Conservation (phyloP, 2,329 filamentous ascomycete species). For the Blastomyces percursus region DNA sequence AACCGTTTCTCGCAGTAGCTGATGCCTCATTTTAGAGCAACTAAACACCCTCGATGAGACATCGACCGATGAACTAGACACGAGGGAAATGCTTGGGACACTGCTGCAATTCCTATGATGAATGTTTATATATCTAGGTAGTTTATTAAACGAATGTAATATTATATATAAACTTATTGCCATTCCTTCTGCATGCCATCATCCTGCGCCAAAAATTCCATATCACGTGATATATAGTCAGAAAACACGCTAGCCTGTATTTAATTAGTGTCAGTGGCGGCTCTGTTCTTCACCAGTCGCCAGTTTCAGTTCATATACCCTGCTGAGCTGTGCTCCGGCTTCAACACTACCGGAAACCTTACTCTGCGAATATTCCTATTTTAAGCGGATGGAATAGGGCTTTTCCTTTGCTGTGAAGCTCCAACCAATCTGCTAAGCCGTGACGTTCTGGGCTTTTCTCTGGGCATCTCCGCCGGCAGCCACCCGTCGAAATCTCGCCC, state of each 20-base stretch:
- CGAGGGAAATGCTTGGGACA: slow-evolving; percentile 56
- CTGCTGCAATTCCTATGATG: slow-evolving; percentile 35
- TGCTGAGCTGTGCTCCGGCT: neutral
- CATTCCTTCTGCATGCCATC: neutral
- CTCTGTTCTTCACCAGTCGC: neutral
- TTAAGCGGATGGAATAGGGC: neutral
- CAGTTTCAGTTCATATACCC: neutral
- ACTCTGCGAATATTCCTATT: neutral
- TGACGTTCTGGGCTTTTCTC: neutral
- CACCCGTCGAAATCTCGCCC: slow-evolving; percentile 10
- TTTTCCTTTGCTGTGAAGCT: neutral
- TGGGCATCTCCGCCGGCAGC: neutral
- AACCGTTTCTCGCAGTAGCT: neutral
- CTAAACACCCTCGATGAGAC: slow-evolving; percentile 47
- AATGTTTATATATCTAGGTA: neutral
- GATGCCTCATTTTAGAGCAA: slow-evolving; percentile 41
- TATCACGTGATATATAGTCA: neutral
- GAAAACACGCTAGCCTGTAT: neutral
- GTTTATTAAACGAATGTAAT: neutral
- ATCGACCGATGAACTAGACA: slow-evolving; percentile 42
- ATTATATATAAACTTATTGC: neutral
- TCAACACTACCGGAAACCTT: neutral
- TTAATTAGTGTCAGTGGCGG: neutral
- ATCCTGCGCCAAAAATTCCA: neutral
- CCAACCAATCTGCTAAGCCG: neutral